A percentile compares a stretch with the other conserved stretches of the same genome.
Conservation (phyloP, 306 rosid species). For the Gastrolobium bilobum region DNA sequence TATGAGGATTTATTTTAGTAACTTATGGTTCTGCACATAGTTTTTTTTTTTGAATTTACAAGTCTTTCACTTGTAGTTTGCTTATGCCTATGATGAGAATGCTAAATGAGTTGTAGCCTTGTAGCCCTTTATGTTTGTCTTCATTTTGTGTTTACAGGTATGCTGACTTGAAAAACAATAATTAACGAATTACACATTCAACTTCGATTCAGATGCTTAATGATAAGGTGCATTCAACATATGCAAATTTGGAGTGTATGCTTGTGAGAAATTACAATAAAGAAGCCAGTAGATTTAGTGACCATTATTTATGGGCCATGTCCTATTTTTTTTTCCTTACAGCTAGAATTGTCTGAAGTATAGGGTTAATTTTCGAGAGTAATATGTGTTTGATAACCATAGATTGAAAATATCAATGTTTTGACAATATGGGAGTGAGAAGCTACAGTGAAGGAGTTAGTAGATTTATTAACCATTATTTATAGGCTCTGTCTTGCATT, state of each 20-base stretch:
- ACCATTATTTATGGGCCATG: background rate
- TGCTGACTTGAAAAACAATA: constrained; percentile 94
- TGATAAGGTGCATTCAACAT: constrained; percentile 72
- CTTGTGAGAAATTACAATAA: background rate
- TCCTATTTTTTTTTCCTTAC: background rate
- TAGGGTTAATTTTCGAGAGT: background rate
- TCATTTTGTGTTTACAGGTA: constrained; percentile 67
- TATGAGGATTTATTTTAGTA: too few relatives aligned
- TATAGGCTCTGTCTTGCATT: too few relatives aligned
- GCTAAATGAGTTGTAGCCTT: constrained; percentile 32
- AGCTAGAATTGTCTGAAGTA: constrained; percentile 1
- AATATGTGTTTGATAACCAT: background rate
- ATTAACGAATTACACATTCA: constrained; percentile 79
- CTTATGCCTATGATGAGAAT: constrained; percentile 9
- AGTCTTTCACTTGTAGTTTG: constrained; percentile 2
- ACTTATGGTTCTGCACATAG: too few relatives aligned
- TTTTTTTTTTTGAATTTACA: too few relatives aligned
- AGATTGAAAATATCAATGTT: background rate
- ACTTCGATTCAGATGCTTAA: constrained; percentile 86
- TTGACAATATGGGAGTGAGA: too few relatives aligned
- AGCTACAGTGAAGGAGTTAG: too few relatives aligned
- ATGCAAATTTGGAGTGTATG: background rate
- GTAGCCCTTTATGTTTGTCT: background rate
- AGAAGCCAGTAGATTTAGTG: constrained; percentile 21
- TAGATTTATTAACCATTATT: too few relatives aligned